Percentiles rank a stretch among this genome's conserved stretches.
Conservation (phyloP, 257 asterid species). For the Ophiorrhiza pumila region DNA sequence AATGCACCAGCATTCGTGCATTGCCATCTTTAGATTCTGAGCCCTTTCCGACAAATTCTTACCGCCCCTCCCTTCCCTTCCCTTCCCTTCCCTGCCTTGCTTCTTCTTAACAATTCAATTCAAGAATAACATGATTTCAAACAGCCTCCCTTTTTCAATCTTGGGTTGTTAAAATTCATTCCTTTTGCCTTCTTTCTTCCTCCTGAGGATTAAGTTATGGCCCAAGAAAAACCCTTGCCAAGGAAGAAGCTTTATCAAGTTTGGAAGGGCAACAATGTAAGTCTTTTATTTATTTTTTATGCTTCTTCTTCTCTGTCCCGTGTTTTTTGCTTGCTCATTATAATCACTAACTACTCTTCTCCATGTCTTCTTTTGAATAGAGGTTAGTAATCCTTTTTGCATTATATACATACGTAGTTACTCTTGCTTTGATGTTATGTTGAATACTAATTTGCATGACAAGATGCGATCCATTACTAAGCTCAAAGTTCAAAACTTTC, state of each 20-base stretch:
- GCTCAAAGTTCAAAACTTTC: no score
- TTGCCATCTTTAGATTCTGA: neutral
- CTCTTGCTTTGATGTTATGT: no score
- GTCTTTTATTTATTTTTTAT: conserved; percentile 23
- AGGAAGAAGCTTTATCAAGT: conserved; percentile 59
- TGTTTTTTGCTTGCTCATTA: no score
- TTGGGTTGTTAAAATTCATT: conserved; percentile 23
- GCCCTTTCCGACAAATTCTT: no score
- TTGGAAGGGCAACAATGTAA: conserved; percentile 85
- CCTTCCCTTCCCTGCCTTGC: neutral
- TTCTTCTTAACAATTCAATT: no score
- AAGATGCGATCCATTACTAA: no score
- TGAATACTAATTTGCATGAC: no score
- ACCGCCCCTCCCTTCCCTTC: neutral
- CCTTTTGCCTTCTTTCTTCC: neutral
- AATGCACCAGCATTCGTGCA: neutral
- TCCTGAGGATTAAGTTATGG: conserved; percentile 32
- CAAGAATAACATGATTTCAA: neutral
- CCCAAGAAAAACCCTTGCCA: conserved; percentile 40
- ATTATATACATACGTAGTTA: no score
- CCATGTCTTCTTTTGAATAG: no score
- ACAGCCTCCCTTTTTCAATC: neutral
- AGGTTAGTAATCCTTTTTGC: no score
- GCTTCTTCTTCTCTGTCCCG: conserved; percentile 17
- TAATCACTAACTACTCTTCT: no score